Base-by-base conservation (phyloP, 192 early-diverging fungal species). In the Coemansia sp. region DNA sequence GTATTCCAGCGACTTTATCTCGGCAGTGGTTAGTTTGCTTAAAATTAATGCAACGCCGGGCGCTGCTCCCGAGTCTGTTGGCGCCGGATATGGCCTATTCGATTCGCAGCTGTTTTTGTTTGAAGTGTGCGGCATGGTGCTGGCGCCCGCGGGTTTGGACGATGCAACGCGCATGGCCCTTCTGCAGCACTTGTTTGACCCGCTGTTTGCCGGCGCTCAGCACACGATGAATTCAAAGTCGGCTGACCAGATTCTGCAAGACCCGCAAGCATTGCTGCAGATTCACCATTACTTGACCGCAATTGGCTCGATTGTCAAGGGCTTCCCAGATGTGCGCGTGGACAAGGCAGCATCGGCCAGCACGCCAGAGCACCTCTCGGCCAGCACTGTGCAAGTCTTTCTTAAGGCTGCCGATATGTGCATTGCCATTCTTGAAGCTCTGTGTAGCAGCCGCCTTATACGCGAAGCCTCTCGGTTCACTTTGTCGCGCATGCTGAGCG, bases 51-150 rank as follows among this genome's bases (percentile, higher is more conserved):
- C 84, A n/a, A 40, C 38, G 2, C 43, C 50, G 1, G 50, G 41
- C 14, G 20, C 35, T 23, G 15, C 43, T 21, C 18, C 43, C 6
- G 15, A 16, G 15, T 16, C 43, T 21, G 19, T 21, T 11, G 28
- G 16, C 20, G 48, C 57, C 42, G 61, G 64, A 39, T 68, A 72
- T 53, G 81, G 82, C 18, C 78, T 84, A 46, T 92, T 89, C 55
- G 86, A 87, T 58, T 87, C 86, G 50, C 93, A 96, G 69, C 63
- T 91, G 21, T 95, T 88, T 68, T 63, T 96, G 33, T 96, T 94
- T 80, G 94, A 97, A 68, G 86, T 92, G 7, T 90, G 89, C 55
- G 94, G 94, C n/a, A 81, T 87, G 39, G 74, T 96, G 70, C 94
- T 96, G 65, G 88, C 94, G n/a, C 70, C 85, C 20, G 84, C 88